Conservation (phyloP, 768 basidiomycete species). For the Russula brevipes region DNA sequence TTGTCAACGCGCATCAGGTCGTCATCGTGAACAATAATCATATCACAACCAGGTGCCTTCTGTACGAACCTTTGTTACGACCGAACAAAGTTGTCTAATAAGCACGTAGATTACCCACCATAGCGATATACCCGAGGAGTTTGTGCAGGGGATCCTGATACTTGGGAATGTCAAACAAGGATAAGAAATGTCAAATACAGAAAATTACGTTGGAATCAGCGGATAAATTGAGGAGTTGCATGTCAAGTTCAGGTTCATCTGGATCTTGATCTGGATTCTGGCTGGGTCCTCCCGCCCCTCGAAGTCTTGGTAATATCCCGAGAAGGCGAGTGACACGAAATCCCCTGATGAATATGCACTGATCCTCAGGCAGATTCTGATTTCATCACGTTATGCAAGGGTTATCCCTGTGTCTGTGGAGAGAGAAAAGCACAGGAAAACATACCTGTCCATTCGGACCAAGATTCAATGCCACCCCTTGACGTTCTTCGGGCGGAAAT, state of each 20-base stretch:
- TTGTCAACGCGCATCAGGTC: neutral
- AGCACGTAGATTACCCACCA: neutral
- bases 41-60: neutral
- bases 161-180: neutral
- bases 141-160: slow-evolving; percentile 1
- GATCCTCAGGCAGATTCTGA: slow-evolving; percentile 1
- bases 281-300: neutral
- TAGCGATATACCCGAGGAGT: neutral
- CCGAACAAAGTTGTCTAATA: too few relatives aligned
- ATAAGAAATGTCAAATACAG: neutral
- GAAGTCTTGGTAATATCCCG: neutral
- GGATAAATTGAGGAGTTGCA: neutral
- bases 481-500: neutral
- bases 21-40: neutral
- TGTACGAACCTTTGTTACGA: neutral
- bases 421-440: neutral
- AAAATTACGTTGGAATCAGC: neutral
- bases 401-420: neutral
- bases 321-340: neutral
- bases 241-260: neutral
- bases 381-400: neutral
- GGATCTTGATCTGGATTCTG: neutral
- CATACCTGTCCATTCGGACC: neutral
- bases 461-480: neutral
- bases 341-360: neutral